A percentile compares a stretch with the other conserved stretches of the same genome.
Conservation (phyloP, 139 green algal genomes). For the Coelastrella sp. region DNA sequence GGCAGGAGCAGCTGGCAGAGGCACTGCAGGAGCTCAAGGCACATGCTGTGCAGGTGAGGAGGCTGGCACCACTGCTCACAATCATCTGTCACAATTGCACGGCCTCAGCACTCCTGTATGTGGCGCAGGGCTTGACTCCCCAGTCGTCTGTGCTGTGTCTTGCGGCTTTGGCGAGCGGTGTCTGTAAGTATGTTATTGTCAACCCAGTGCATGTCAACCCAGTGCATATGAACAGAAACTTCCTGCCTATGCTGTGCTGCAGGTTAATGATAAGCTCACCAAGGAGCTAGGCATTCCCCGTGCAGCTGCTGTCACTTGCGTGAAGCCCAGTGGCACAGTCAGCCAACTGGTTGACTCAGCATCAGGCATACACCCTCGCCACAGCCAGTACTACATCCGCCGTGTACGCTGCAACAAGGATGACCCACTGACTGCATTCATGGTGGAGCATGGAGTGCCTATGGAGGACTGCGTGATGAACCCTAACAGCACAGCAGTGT, state of each 20-base stretch:
- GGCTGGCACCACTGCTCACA: too few relatives aligned
- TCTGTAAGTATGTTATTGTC: too few relatives aligned
- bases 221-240: too few relatives aligned
- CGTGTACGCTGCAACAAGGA: conserved; percentile 62
- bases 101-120: too few relatives aligned
- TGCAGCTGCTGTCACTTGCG: conserved; percentile 57
- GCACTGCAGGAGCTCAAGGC: conserved; percentile 39
- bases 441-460: conserved; percentile 54
- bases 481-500: conserved; percentile 44
- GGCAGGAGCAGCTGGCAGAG: conserved; percentile 7
- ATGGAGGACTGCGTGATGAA: conserved; percentile 58
- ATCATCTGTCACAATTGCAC: too few relatives aligned
- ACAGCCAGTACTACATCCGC: conserved; percentile 48
- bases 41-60: background rate
- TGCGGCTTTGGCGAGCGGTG: too few relatives aligned
- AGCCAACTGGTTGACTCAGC: conserved; percentile 64
- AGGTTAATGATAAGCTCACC: conserved; percentile 48
- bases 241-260: background rate
- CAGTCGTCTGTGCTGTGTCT: too few relatives aligned
- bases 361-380: conserved; percentile 61
- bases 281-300: conserved; percentile 53
- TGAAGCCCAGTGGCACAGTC: conserved; percentile 66
- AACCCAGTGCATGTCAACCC: too few relatives aligned
- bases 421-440: conserved; percentile 59
- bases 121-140: too few relatives aligned